phyloP scores from a whole-genome alignment of 768 basidiomycete species.

The Tylopilus plumbeoviolaceoides region DNA sequence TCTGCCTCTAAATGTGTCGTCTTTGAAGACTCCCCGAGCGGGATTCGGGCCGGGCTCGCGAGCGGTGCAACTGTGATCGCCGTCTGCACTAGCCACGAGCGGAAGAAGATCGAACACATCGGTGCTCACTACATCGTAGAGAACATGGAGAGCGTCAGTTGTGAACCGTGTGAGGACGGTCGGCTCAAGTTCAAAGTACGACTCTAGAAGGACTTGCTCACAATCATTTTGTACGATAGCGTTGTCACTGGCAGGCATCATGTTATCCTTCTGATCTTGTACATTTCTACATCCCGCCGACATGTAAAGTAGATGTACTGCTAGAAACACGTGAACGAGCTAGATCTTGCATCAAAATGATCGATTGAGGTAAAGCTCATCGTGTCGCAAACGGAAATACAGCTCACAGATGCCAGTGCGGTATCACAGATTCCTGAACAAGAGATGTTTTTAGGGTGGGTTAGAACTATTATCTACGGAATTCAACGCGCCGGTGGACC shows the following conservation, averaged over 20 bases:
- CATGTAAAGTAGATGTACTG: constrained; percentile 1
- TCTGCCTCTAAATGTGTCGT: constrained; percentile 63
- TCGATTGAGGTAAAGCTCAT: too few relatives aligned
- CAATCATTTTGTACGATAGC: not conserved
- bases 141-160: constrained; percentile 47
- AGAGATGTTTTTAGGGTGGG: too few relatives aligned
- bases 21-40: constrained; percentile 68
- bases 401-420: too few relatives aligned
- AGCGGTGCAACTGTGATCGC: constrained; percentile 73
- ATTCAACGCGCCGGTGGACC: too few relatives aligned
- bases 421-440: too few relatives aligned
- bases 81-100: constrained; percentile 67
- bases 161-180: constrained; percentile 38
- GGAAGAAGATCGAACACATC: constrained; percentile 48
- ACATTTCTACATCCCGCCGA: not conserved
- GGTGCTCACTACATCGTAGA: constrained; percentile 56
- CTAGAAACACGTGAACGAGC: too few relatives aligned
- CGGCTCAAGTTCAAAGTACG: constrained; percentile 42
- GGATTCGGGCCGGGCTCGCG: constrained; percentile 67
- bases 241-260: not conserved
- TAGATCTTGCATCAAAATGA: too few relatives aligned
- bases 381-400: too few relatives aligned
- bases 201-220: constrained; percentile 9
- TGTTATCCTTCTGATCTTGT: not conserved
- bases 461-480: too few relatives aligned